These are phyloP conservation scores for Hypomyces perniciosus DNA, from an alignment of 2,329 filamentous ascomycete genomes.

Conservation along the genomic window DNA sequence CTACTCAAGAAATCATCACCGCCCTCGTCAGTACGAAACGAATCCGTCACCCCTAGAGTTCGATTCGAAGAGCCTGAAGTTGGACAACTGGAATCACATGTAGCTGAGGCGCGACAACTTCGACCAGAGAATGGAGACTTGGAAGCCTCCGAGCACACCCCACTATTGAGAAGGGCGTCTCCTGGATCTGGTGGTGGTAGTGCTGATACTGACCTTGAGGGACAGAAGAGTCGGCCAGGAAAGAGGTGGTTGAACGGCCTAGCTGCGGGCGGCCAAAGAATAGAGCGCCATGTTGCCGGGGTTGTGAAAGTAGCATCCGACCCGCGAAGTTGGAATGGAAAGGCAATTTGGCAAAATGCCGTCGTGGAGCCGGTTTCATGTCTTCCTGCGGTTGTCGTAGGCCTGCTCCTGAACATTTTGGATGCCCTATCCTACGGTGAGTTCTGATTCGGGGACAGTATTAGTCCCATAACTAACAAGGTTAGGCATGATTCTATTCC, in stretches of 20 bases:
- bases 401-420: slow-evolving; percentile 82
- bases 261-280: slow-evolving; percentile 25
- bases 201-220: slow-evolving; percentile 40
- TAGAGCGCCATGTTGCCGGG: slow-evolving; percentile 27
- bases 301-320: slow-evolving; percentile 39
- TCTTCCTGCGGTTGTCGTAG: slow-evolving; percentile 81
- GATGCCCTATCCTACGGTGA: slow-evolving; percentile 89
- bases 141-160: slow-evolving; percentile 39
- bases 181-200: slow-evolving; percentile 22
- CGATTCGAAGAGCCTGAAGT: background rate
- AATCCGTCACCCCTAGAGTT: slow-evolving; percentile 9
- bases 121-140: slow-evolving; percentile 9
- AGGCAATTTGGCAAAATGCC: slow-evolving; percentile 56
- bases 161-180: slow-evolving; percentile 36
- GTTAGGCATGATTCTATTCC: slow-evolving; percentile 85
- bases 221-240: slow-evolving; percentile 36
- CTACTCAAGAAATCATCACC: slow-evolving; percentile 47
- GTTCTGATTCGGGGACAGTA: slow-evolving; percentile 15
- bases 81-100: background rate
- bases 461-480: slow-evolving; percentile 10
- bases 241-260: slow-evolving; percentile 31
- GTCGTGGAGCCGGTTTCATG: slow-evolving; percentile 64
- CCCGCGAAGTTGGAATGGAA: slow-evolving; percentile 67
- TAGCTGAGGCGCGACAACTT: slow-evolving; percentile 10
- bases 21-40: slow-evolving; percentile 30